phyloP scores from a whole-genome alignment of 805 yeast species.

The Naumovozyma dairenensis region DNA sequence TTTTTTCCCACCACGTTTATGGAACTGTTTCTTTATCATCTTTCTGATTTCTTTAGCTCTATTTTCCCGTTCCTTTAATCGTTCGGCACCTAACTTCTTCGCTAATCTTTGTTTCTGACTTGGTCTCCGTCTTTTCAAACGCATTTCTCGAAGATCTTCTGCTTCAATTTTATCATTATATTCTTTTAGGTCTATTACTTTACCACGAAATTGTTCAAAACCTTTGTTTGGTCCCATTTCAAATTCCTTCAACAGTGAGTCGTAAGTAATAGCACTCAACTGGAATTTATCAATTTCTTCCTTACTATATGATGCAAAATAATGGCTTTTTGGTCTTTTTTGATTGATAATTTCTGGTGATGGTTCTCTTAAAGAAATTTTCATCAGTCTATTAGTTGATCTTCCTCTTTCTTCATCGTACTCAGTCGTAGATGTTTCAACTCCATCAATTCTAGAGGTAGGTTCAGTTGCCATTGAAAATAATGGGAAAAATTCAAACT shows the following conservation, averaged over 20 bases:
- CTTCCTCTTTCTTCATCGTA: conserved; percentile 7
- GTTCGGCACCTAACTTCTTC: conserved; percentile 15
- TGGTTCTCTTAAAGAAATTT: conserved; percentile 20
- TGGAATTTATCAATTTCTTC: conserved; percentile 10
- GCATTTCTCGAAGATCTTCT: conserved; percentile 6
- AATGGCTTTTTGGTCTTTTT: conserved; percentile 20
- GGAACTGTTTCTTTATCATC: conserved; percentile 26
- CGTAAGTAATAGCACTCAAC: conserved; percentile 15
- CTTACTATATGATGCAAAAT: conserved; percentile 12
- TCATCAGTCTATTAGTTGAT: conserved; percentile 15
- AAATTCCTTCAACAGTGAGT: conserved; percentile 9
- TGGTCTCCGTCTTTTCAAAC: conserved; percentile 18
- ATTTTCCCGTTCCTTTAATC: conserved; percentile 18
- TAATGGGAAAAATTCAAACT: conserved; percentile 24
- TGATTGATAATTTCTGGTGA: conserved; percentile 9
- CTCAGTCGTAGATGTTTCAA: neutral
- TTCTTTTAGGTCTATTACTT: conserved; percentile 9
- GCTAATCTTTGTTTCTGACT: conserved; percentile 28
- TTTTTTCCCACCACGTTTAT: conserved; percentile 31
- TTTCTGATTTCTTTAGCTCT: conserved; percentile 18
- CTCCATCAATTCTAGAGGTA: neutral
- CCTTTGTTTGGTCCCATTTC: conserved; percentile 4
- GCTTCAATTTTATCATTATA: conserved; percentile 15
- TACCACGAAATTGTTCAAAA: conserved; percentile 6
- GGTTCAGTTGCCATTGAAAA: conserved; percentile 15